Conservation (phyloP, 495 filamentous ascomycete genomes). For the Diplogelasinospora grovesii region DNA sequence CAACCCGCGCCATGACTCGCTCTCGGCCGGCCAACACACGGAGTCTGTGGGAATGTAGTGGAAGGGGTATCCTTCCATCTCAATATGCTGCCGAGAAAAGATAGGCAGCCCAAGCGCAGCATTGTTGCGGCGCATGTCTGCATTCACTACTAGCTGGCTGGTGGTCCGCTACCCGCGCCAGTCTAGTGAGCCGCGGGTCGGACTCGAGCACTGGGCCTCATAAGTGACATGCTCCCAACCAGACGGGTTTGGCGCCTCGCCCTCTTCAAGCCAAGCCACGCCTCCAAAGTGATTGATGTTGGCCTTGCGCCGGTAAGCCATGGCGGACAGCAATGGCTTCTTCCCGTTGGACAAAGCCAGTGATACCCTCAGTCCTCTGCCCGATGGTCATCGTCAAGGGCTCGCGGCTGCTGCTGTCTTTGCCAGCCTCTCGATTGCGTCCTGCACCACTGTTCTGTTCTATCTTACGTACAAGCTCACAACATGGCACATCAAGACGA, state of each 20-base stretch:
- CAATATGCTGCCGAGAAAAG: too few species aligned
- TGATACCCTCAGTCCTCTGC: conserved; percentile 35
- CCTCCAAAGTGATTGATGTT: not conserved
- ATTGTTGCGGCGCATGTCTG: too few species aligned
- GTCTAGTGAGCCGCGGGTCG: too few species aligned
- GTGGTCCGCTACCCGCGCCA: too few species aligned
- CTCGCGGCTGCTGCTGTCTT: conserved; percentile 45
- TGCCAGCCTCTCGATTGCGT: conserved; percentile 48
- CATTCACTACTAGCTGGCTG: too few species aligned
- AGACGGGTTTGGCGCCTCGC: not conserved
- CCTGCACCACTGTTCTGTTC: conserved; percentile 37
- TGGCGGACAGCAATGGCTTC: not conserved
- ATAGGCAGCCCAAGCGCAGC: too few species aligned
- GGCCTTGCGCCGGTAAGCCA: conserved; percentile 2
- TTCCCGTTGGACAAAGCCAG: conserved; percentile 2
- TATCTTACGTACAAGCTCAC: conserved; percentile 49
- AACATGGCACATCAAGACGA: conserved; percentile 37
- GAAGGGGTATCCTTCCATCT: too few species aligned
- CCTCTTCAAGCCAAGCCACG: not conserved
- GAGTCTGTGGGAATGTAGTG: too few species aligned
- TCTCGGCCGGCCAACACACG: too few species aligned
- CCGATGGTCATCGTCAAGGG: conserved; percentile 37
- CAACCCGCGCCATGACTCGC: too few species aligned
- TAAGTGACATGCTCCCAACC: not conserved
- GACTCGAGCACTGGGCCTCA: not conserved